Evolutionary conservation across 805 yeast species (phyloP).

Genomic region (Hanseniaspora guilliermondii): DNA sequence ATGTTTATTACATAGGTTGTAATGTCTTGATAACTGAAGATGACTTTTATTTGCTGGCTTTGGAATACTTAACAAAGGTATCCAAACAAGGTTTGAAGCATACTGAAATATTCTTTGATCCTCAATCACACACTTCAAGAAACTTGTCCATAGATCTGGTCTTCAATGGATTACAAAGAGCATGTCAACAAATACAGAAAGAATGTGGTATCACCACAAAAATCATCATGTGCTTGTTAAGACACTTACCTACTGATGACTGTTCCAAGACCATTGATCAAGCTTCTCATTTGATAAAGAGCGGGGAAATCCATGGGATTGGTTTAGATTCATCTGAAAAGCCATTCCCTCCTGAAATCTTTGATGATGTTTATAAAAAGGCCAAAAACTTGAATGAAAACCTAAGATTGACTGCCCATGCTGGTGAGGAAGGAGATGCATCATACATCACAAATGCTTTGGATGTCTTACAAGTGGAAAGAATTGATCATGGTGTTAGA

Average conservation of each 20-base stretch:
- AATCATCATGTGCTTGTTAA: conserved; percentile 67
- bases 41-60: conserved; percentile 70
- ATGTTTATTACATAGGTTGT: conserved; percentile 72
- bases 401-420: conserved; percentile 66
- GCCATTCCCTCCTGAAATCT: conserved; percentile 64
- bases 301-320: conserved; percentile 57
- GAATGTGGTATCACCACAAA: conserved; percentile 52
- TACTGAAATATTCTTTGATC: conserved; percentile 71
- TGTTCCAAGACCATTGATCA: conserved; percentile 45
- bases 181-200: conserved; percentile 46
- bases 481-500: conserved; percentile 75
- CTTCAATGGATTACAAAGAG: conserved; percentile 53
- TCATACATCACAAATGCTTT: conserved; percentile 49
- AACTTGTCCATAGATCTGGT: conserved; percentile 49
- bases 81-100: conserved; percentile 48
- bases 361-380: conserved; percentile 46
- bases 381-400: conserved; percentile 40
- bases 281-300: conserved; percentile 39
- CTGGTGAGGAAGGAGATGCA: conserved; percentile 81
- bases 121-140: conserved; percentile 69
- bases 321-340: conserved; percentile 75
- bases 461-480: conserved; percentile 45
- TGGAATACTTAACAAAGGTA: conserved; percentile 54
- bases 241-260: conserved; percentile 55
- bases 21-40: conserved; percentile 54